Evolutionary conservation across 192 early-diverging fungal species (phyloP).

Genomic region (Geranomyces michiganensis): DNA sequence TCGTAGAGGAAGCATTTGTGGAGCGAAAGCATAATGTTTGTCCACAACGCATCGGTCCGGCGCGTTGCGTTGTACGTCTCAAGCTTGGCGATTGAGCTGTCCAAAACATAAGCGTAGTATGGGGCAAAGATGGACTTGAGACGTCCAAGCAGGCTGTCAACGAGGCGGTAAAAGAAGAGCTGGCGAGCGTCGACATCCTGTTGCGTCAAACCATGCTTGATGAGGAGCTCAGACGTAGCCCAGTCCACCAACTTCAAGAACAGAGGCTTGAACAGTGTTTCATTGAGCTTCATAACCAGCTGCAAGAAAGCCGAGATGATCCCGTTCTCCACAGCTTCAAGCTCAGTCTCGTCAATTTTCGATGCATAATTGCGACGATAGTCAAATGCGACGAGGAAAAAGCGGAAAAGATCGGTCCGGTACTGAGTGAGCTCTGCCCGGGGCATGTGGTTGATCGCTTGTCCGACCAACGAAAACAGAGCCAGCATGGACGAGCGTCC

Average conservation of each 20-base stretch:
- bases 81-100: conserved; percentile 59
- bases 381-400: conserved; percentile 71
- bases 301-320: conserved; percentile 78
- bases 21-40: conserved; percentile 68
- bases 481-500: conserved; percentile 56
- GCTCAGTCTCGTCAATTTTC: conserved; percentile 3
- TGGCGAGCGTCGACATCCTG: conserved; percentile 31
- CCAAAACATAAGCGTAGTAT: conserved; percentile 77
- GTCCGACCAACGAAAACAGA: conserved; percentile 69
- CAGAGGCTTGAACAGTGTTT: conserved; percentile 90
- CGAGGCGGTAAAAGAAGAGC: conserved; percentile 50
- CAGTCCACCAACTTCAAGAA: conserved; percentile 86
- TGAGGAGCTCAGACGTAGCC: conserved; percentile 49
- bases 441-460: conserved; percentile 66
- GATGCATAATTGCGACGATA: conserved; percentile 35
- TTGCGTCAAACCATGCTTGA: conserved; percentile 38
- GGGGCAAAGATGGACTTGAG: conserved; percentile 72
- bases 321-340: conserved; percentile 60
- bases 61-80: conserved; percentile 44
- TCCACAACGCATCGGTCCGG: conserved; percentile 69
- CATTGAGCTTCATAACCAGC: conserved; percentile 89
- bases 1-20: conserved; percentile 54
- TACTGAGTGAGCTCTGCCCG: conserved; percentile 67
- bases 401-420: conserved; percentile 82
- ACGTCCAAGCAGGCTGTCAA: conserved; percentile 46